A percentile compares a stretch with the other conserved stretches of the same genome.
Evolutionary conservation across 2,329 filamentous ascomycete species (phyloP).

Genomic region (Pseudocercospora cruenta): DNA sequence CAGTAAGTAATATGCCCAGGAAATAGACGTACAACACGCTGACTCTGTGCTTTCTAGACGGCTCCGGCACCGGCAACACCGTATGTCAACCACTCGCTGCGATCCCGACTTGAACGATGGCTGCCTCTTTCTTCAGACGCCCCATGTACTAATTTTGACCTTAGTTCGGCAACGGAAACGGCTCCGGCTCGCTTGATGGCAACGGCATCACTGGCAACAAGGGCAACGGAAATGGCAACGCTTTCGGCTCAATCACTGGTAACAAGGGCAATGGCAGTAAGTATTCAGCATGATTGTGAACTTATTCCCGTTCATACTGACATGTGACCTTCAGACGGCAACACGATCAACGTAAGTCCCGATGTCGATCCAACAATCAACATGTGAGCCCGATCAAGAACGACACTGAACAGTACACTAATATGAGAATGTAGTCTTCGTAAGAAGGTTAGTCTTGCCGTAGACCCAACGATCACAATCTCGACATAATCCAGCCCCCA

Average conservation of each 20-base stretch:
- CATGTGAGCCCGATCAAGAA: neutral
- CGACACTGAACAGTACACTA: neutral
- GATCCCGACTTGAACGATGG: neutral
- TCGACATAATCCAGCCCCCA: neutral
- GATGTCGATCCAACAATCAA: neutral
- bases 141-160: neutral
- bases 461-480: neutral
- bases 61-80: neutral
- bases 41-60: neutral
- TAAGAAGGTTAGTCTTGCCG: constrained; percentile 1
- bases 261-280: neutral
- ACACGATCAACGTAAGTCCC: constrained; percentile 1
- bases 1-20: too few species aligned
- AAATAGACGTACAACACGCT: too few species aligned
- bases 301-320: neutral
- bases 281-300: neutral
- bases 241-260: neutral
- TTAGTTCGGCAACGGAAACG: neutral
- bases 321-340: neutral
- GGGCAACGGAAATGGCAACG: neutral
- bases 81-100: neutral
- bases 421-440: constrained; percentile 3
- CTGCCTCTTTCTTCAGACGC: neutral
- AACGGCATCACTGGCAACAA: constrained; percentile 6
- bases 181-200: neutral